phyloP scores from a whole-genome alignment of 805 yeast species.

The Danielia reshetovae region DNA sequence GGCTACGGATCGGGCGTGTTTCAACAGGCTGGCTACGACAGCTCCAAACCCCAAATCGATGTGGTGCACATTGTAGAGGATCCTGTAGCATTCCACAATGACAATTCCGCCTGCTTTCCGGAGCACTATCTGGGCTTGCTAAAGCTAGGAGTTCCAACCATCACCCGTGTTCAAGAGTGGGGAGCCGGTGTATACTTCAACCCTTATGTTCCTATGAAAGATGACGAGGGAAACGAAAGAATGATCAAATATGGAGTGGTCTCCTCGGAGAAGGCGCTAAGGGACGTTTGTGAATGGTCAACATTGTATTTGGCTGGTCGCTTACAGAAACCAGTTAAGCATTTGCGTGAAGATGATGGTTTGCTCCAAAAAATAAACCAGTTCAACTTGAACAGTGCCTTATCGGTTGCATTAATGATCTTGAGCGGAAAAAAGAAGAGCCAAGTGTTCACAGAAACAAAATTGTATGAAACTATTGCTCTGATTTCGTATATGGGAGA shows the following conservation, averaged over 20 bases:
- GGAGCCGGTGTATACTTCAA: slow-evolving; percentile 95
- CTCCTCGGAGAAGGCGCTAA: slow-evolving; percentile 52
- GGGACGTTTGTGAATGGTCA: slow-evolving; percentile 81
- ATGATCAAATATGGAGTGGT: slow-evolving; percentile 85
- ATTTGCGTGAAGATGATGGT: slow-evolving; percentile 61
- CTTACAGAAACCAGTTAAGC: slow-evolving; percentile 87
- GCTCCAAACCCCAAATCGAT: slow-evolving; percentile 60
- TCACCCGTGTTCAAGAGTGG: slow-evolving; percentile 55
- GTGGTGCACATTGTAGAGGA: slow-evolving; percentile 77
- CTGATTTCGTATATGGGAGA: slow-evolving; percentile 86
- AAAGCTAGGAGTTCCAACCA: slow-evolving; percentile 28
- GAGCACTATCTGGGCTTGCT: slow-evolving; percentile 73
- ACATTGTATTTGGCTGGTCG: slow-evolving; percentile 88
- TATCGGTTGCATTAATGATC: slow-evolving; percentile 61
- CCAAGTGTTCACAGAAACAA: slow-evolving; percentile 48
- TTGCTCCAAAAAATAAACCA: slow-evolving; percentile 60
- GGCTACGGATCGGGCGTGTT: slow-evolving; percentile 97
- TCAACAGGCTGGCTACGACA: slow-evolving; percentile 50
- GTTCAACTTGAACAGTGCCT: slow-evolving; percentile 72
- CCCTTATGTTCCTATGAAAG: slow-evolving; percentile 69
- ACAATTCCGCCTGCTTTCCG: slow-evolving; percentile 64
- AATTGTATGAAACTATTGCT: slow-evolving; percentile 74
- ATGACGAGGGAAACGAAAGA: slow-evolving; percentile 25
- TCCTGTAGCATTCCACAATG: slow-evolving; percentile 71
- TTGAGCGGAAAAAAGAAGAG: slow-evolving; percentile 20